These are phyloP conservation scores for Licmophora abbreviata DNA, from an alignment of 108 stramenopile genomes.

Conservation along the genomic window DNA sequence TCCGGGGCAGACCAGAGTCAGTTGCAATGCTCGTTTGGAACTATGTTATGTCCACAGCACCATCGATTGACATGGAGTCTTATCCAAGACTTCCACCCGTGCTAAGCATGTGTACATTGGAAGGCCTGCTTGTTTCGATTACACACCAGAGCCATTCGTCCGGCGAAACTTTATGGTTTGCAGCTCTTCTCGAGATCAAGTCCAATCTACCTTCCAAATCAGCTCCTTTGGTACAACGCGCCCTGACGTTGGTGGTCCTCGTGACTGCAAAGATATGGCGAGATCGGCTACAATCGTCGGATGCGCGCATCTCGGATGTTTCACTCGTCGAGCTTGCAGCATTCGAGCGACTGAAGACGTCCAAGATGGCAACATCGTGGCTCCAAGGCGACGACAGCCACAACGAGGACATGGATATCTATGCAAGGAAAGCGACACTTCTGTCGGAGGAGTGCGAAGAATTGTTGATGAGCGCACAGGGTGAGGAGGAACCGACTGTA, in stretches of 20 bases:
- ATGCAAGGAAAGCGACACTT: not conserved
- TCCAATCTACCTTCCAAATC: not conserved
- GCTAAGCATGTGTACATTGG: conserved; percentile 65
- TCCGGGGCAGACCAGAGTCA: conserved; percentile 20
- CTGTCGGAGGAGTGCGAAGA: not conserved
- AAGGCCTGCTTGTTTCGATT: conserved; percentile 62
- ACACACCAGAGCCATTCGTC: not conserved
- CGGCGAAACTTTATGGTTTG: conserved; percentile 1
- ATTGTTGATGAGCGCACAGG: not conserved
- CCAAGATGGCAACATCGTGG: conserved; percentile 10
- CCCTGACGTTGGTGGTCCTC: conserved; percentile 19
- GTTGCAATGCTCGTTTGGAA: conserved; percentile 35
- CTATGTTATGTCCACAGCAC: conserved; percentile 49
- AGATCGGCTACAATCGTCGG: conserved; percentile 24
- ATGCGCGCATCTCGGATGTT: conserved; percentile 59
- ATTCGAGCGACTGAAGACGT: conserved; percentile 26
- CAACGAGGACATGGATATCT: conserved; percentile 14
- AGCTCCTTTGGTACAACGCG: conserved; percentile 11
- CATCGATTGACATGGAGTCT: conserved; percentile 35
- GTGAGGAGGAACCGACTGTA: not conserved
- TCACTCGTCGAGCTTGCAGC: conserved; percentile 38
- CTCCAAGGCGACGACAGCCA: not conserved
- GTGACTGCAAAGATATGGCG: conserved; percentile 36
- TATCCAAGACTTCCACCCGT: conserved; percentile 54
- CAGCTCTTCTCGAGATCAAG: not conserved